These are phyloP conservation scores for Pythium dissimile DNA, from an alignment of 352 stramenopile species.

Conservation along the genomic window DNA sequence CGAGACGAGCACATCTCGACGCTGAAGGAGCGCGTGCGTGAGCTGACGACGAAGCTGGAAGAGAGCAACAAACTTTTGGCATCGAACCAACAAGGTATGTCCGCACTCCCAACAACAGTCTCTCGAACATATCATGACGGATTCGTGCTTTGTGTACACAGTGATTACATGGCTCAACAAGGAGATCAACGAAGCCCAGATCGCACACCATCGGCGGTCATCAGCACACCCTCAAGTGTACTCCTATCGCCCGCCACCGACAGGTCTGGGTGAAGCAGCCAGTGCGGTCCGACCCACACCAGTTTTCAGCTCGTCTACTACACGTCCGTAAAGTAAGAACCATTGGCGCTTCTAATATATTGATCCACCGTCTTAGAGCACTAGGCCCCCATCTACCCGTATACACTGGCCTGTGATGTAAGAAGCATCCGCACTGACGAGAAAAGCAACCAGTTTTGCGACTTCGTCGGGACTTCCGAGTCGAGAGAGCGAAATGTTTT, in stretches of 20 bases:
- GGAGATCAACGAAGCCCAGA: conserved; percentile 88
- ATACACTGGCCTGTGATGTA: conserved; percentile 88
- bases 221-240: conserved; percentile 68
- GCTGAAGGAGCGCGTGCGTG: conserved; percentile 63
- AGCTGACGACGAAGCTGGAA: conserved; percentile 82
- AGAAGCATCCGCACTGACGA: conserved; percentile 64
- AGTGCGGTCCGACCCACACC: conserved; percentile 2
- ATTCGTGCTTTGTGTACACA: conserved; percentile 16
- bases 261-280: conserved; percentile 27
- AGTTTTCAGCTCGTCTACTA: neutral
- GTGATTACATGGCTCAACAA: conserved; percentile 91
- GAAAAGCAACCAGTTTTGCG: conserved; percentile 74
- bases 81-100: conserved; percentile 85
- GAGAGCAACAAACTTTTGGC: conserved; percentile 86
- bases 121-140: too few relatives aligned
- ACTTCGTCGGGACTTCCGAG: conserved; percentile 71
- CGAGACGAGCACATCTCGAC: conserved; percentile 59
- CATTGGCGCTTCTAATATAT: conserved; percentile 6
- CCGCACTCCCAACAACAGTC: too few relatives aligned
- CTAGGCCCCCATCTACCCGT: conserved; percentile 70
- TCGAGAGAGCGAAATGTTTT: conserved; percentile 53
- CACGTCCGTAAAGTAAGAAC: conserved; percentile 17
- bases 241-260: conserved; percentile 45
- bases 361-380: conserved; percentile 41
- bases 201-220: conserved; percentile 59